Evolutionary conservation across 345 rosid species (phyloP), one percentile per base, ranked within the genome.

Genomic region (Gynandropsis gynandra): DNA sequence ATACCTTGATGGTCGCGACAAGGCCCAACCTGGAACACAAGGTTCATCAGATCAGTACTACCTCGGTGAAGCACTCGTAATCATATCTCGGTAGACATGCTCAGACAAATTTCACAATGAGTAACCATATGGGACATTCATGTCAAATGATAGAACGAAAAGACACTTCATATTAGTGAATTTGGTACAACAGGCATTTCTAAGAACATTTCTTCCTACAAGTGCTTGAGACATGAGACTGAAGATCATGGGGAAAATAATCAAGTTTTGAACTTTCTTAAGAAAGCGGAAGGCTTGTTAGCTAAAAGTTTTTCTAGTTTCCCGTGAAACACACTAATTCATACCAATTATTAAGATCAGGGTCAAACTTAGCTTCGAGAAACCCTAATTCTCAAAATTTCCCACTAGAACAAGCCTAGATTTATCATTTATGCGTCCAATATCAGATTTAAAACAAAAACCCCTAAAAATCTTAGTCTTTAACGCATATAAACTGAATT

Each of bases 1-100:
- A 46, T 38, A 90, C 98, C 98, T 92, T 92, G 57, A 92, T 92
- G 41, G 98, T 92, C 8, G 95, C 89, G 9, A 92, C 98, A 62
- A 92, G 98, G 35, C 95, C 89, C 79, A 92, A 66, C 89, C 98
- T 92, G 87, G 54, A 67, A 83, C 78, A 45, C 47, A 64, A 38
- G 29, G 9, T 58, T 37, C 32, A 65, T 27, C 45, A 32, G 18
- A 38, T 42, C 20, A 58, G 64, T 49, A 32, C 0, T 3, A 17
- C 53, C 15, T 38, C 16, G 43, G 24, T 31, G 47, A 50, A 49
- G 31, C 12, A 40, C 12, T 10, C 24, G 10, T 27, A 24, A 24
- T 24, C 2, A 2, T 24, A 24, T 24, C 29, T 24, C 29, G 29
- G 29, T 24, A 24, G 29, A 5, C 29, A 24, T 24, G 2, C 29